These are phyloP conservation scores for Aphanocladium album DNA, from an alignment of 2,329 filamentous ascomycete species.

Conservation along the genomic window DNA sequence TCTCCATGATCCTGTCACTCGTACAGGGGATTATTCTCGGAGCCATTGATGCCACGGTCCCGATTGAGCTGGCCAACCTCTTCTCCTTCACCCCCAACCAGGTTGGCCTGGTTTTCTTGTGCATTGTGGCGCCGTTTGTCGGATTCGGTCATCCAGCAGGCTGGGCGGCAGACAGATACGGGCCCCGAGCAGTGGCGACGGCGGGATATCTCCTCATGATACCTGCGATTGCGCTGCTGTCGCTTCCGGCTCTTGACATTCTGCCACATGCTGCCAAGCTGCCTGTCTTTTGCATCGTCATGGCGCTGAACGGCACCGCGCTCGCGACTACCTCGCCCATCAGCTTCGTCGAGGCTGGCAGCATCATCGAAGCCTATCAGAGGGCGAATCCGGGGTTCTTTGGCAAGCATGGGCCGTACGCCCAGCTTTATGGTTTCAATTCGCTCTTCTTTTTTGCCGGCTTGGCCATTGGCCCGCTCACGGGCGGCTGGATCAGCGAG, in stretches of 20 bases:
- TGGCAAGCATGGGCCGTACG: constrained; percentile 14
- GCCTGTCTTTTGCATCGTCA: neutral
- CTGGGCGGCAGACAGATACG: constrained; percentile 9
- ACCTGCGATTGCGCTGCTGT: neutral
- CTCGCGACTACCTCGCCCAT: neutral
- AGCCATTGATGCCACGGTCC: neutral
- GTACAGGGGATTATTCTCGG: neutral
- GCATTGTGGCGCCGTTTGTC: neutral
- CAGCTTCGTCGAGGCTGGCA: constrained; percentile 11
- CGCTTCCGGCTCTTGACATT: neutral
- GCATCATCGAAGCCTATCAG: constrained; percentile 11
- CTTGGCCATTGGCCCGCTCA: constrained; percentile 9
- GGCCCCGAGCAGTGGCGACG: constrained; percentile 7
- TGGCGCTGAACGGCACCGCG: constrained; percentile 5
- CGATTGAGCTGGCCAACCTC: neutral
- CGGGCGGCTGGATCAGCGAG: neutral
- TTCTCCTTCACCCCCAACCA: neutral
- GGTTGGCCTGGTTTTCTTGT: neutral
- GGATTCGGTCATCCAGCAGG: constrained; percentile 8
- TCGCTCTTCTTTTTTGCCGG: constrained; percentile 9
- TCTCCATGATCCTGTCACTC: neutral
- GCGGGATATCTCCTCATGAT: neutral
- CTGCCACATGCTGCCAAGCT: neutral
- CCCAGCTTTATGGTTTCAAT: constrained; percentile 13
- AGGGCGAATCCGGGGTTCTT: constrained; percentile 14